Evolutionary conservation across 805 yeast genomes (phyloP), one percentile per base, ranked within the genome.

Genomic region (Saccharomycopsis schoenii): DNA sequence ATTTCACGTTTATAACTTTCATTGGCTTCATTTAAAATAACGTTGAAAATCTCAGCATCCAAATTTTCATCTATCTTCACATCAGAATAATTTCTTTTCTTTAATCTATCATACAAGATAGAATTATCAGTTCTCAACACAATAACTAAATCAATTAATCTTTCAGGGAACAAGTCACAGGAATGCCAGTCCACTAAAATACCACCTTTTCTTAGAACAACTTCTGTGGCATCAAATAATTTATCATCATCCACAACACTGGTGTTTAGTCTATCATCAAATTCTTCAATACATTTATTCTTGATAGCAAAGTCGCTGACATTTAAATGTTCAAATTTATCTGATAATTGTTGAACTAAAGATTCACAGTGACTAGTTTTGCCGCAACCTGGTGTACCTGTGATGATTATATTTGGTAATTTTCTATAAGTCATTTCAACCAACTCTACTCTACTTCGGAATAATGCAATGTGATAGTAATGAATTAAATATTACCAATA

Each of bases 31-130:
- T 86, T 87, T 55, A 84, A 73, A 15, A 94, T 82, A 14, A 93
- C 89, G 66, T 92, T 93, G 98, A 94, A 94, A 66, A 94, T 94
- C 73, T 94, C 99, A 62, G 96, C 96, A 72, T 94, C 99, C 55
- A 94, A 74, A 70, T 94, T 94, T 68, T 94, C 99, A 61, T 85
- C 86, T 65, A 94, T 83, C 73, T 94, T 94, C 63, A 80, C 78
- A 63, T 89, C 86, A 60, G 86, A 83, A 70, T 94, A 94, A 6
- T 85, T 87, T 71, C 99, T 81, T 62, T 82, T 80, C 63, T 77
- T 76, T 66, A 94, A 76, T 67, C 99, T 79, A 58, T 90, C 96
- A 72, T 80, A 87, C 29, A 94, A 79, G 1, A 77, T 72, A 15
- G 84, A 74, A 68, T 88, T 90, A 68, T 88, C 87, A 55, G 96